Percentiles rank a stretch among this genome's conserved stretches.
Evolutionary conservation across 352 stramenopile species (phyloP).

Genomic region (Globisporangium polare): DNA sequence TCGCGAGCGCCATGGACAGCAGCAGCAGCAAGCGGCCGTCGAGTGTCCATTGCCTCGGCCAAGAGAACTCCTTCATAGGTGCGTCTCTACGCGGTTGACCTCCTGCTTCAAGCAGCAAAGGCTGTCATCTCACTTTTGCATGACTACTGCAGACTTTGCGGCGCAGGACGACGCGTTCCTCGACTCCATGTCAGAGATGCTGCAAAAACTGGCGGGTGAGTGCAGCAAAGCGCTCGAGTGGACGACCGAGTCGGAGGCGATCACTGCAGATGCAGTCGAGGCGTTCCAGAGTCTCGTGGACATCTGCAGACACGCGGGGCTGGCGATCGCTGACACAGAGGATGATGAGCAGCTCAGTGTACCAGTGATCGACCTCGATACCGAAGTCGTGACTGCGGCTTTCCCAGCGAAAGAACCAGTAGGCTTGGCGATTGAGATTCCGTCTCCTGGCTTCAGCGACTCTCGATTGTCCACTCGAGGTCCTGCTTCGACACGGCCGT

Average conservation of each 20-base stretch:
- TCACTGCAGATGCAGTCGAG: slow-evolving; percentile 1
- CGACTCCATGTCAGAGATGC: slow-evolving; percentile 14
- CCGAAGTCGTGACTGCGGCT: too few species aligned
- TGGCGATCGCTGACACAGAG: not conserved
- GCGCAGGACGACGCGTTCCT: slow-evolving; percentile 34
- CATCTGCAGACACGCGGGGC: slow-evolving; percentile 9
- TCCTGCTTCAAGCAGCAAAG: too few species aligned
- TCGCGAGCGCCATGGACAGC: not conserved
- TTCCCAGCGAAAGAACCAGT: not conserved
- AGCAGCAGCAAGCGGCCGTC: not conserved
- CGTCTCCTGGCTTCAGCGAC: not conserved
- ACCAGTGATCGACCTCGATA: not conserved
- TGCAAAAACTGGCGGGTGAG: slow-evolving; percentile 2
- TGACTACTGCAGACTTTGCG: slow-evolving; percentile 17
- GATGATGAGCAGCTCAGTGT: not conserved
- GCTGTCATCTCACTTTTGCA: not conserved
- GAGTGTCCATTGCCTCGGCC: not conserved
- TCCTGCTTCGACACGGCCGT: not conserved
- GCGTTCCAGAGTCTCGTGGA: slow-evolving; percentile 22
- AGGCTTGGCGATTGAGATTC: not conserved
- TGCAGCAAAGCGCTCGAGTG: slow-evolving; percentile 16
- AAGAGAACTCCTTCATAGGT: not conserved
- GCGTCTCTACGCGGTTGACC: too few species aligned
- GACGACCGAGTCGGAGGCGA: slow-evolving; percentile 15
- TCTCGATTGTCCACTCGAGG: not conserved